Percentiles rank a stretch among this genome's conserved stretches.
Evolutionary conservation across 1,139 yeast species (phyloP).

Genomic region (Sugiyamaella grinbergsii): DNA sequence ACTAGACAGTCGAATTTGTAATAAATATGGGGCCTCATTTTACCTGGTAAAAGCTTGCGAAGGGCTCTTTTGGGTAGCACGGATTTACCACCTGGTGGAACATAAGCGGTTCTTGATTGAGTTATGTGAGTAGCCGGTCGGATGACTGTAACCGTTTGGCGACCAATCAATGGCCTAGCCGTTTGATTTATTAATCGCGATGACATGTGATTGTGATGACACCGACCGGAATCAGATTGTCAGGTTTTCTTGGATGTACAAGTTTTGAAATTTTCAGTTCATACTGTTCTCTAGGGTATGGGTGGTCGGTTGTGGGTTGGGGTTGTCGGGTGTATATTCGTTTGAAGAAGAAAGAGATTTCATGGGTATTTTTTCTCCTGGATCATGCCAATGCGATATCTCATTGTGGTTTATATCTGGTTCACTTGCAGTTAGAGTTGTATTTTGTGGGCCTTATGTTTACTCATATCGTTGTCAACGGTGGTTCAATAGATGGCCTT

Average conservation of each 20-base stretch:
- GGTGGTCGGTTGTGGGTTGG: not conserved
- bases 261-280: constrained; percentile 1
- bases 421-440: no score
- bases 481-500: no score
- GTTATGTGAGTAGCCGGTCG: constrained; percentile 5
- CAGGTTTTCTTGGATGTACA: not conserved
- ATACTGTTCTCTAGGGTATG: not conserved
- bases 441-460: no score
- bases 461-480: no score
- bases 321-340: no score
- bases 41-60: constrained; percentile 55
- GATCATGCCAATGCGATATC: no score
- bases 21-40: constrained; percentile 90
- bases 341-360: no score
- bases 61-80: constrained; percentile 33
- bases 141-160: not conserved
- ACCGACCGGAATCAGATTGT: not conserved
- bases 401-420: no score
- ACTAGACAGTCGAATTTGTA: constrained; percentile 85
- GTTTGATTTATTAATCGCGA: constrained; percentile 7
- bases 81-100: constrained; percentile 35
- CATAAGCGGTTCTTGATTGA: constrained; percentile 27
- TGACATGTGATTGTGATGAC: not conserved
- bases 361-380: no score
- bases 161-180: not conserved